Percentiles rank a stretch among this genome's conserved stretches.
These are phyloP conservation scores for Trichoderma afroharzianum DNA, from an alignment of 2,329 filamentous ascomycete species.

Conservation along the genomic window DNA sequence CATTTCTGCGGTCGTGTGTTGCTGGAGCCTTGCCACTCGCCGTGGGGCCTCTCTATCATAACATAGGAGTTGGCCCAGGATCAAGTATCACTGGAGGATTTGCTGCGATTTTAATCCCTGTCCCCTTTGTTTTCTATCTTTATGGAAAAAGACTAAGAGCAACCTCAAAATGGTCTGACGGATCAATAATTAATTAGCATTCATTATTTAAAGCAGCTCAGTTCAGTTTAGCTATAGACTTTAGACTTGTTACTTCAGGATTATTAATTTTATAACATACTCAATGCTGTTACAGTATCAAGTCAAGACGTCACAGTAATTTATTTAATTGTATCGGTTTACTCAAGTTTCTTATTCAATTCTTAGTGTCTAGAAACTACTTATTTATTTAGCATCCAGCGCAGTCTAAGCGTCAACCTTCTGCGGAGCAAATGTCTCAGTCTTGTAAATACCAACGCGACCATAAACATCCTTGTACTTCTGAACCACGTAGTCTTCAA, in stretches of 20 bases:
- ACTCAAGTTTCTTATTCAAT: too few species aligned
- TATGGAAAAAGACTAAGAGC: constrained; percentile 55
- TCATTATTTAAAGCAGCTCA: too few species aligned
- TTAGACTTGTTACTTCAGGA: too few species aligned
- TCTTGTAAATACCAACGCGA: constrained; percentile 7
- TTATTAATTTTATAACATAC: too few species aligned
- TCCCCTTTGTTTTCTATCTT: constrained; percentile 55
- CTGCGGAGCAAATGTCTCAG: not conserved
- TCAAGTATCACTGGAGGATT: constrained; percentile 60
- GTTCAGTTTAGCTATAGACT: too few species aligned
- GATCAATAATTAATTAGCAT: too few species aligned
- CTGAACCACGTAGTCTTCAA: constrained; percentile 9
- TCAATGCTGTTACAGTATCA: too few species aligned
- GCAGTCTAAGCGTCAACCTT: too few species aligned
- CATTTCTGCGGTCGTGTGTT: constrained; percentile 61
- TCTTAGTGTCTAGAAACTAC: too few species aligned
- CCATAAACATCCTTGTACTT: not conserved
- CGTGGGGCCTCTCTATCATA: constrained; percentile 61
- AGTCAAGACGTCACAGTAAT: too few species aligned
- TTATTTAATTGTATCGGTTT: too few species aligned
- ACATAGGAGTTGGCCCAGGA: constrained; percentile 61
- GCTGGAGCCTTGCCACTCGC: constrained; percentile 71
- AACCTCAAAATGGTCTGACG: constrained; percentile 44
- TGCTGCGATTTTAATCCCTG: constrained; percentile 49
- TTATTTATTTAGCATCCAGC: too few species aligned